phyloP scores from a whole-genome alignment of 192 early-diverging fungal species.

The Mortierella antarctica region DNA sequence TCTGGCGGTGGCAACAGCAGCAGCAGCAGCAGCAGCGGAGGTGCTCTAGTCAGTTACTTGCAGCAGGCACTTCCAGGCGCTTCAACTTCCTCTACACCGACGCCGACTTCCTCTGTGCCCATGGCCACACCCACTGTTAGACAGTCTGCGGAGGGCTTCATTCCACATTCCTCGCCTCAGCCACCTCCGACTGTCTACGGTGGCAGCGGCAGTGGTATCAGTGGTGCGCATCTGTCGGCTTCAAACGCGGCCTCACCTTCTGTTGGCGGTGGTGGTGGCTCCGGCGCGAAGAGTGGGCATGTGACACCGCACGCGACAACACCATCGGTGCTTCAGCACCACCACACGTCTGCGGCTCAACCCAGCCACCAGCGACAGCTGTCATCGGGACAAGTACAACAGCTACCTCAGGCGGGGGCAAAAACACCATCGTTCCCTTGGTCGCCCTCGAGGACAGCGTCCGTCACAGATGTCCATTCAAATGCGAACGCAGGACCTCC shows the following conservation, averaged over 20 bases:
- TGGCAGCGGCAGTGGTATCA: neutral
- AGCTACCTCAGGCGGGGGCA: neutral
- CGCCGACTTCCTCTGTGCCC: neutral
- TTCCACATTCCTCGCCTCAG: neutral
- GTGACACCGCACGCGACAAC: constrained; percentile 11
- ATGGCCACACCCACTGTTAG: too few relatives aligned
- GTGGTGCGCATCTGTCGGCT: neutral
- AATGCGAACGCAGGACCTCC: neutral
- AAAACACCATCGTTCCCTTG: neutral
- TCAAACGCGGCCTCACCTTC: too few relatives aligned
- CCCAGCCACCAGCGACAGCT: constrained; percentile 11
- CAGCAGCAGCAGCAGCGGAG: neutral
- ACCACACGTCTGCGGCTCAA: constrained; percentile 3
- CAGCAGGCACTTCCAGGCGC: constrained; percentile 28
- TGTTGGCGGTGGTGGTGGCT: neutral
- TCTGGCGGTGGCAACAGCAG: constrained; percentile 5
- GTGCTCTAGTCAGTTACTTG: constrained; percentile 8
- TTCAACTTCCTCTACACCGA: neutral
- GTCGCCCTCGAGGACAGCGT: constrained; percentile 15
- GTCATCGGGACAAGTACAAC: constrained; percentile 13
- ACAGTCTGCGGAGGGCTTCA: neutral
- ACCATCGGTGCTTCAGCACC: constrained; percentile 10
- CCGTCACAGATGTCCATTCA: neutral
- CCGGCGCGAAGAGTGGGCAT: constrained; percentile 25
- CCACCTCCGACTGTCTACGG: neutral